Evolutionary conservation across 140 eudicot species (phyloP), one percentile per base, ranked within the genome.

Genomic region (Flaveria floridana): DNA sequence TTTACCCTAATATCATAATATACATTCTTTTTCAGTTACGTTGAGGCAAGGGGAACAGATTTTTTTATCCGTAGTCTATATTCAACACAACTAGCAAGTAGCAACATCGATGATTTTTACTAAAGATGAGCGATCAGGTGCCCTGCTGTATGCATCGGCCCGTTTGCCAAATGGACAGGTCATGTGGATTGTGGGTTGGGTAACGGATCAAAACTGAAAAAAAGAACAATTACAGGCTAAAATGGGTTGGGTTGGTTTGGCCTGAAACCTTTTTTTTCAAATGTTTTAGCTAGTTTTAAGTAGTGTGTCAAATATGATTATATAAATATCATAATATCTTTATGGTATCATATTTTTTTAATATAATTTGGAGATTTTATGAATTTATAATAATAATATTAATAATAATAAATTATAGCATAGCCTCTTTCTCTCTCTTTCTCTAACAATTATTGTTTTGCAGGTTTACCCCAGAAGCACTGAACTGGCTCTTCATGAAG

Each of bases 381-480:
- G 13, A 19, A n/a, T n/a, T 42, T 42, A 52, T 52, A 6, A 52
- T 52, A 15, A 23, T 23, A 23, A 23, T 23, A 23, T 0, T 23
- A 26, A 26, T 26, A 26, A 2, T 11, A 48, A 48, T 30, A 30
- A 2, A 21, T 58, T 21, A 25, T 10, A 59, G 61, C 62, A 34
- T 16, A 72, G 47, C 53, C 50, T 48, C 34, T 3, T 28, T 28
- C 64, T 66, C 16, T 39, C 47, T 48, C 6, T 48, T 14, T 41
- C 48, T 41, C 1, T 53, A 28, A 63, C 72, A 65, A 21, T 39
- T 51, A 21, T 28, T 6, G 28, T 26, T 55, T 47, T 62, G 30
- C 90, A 87, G 96, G 90, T 92, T 92, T 80, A 89, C 83, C 83
- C 95, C 96, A 14, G 98, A 92, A 78, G 89, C 92, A 51, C 58